Conservation (phyloP, 108 stramenopile species). For the Fragilaria crotonensis region DNA sequence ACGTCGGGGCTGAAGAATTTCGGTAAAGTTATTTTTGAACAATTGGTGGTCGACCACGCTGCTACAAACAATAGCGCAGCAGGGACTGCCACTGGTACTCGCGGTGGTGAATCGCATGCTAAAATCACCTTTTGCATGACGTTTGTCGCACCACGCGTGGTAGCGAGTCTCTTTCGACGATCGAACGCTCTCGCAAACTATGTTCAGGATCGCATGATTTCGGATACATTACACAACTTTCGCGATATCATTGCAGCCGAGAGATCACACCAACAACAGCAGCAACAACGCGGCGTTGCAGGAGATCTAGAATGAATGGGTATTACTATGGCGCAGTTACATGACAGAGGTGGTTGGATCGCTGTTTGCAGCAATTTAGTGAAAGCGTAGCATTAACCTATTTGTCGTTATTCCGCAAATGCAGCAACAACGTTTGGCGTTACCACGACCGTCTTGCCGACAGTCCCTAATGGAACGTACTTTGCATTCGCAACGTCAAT, state of each 20-base stretch:
- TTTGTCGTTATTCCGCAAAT: constrained; percentile 12
- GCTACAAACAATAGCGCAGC: too few species aligned
- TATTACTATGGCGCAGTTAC: too few species aligned
- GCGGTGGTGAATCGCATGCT: constrained; percentile 8
- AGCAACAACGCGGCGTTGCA: too few species aligned
- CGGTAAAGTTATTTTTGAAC: constrained; percentile 44
- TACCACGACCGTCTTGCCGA: constrained; percentile 69
- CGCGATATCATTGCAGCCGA: constrained; percentile 41
- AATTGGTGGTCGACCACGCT: neutral
- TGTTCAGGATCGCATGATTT: constrained; percentile 58
- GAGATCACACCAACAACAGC: too few species aligned
- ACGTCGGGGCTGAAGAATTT: constrained; percentile 62
- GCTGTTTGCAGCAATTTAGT: too few species aligned
- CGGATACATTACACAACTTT: constrained; percentile 50
- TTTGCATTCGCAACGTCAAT: constrained; percentile 54
- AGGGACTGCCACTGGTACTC: too few species aligned
- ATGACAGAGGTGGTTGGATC: too few species aligned
- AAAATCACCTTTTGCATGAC: constrained; percentile 52
- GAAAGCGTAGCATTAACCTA: too few species aligned
- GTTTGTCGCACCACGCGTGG: constrained; percentile 52
- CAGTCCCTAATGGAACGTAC: constrained; percentile 53
- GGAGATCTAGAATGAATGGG: too few species aligned
- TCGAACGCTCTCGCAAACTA: constrained; percentile 35
- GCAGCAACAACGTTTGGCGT: constrained; percentile 66
- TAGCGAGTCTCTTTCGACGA: constrained; percentile 40